Base-by-base conservation (phyloP, 2,329 filamentous ascomycete species). In the Aspergillus piperis region DNA sequence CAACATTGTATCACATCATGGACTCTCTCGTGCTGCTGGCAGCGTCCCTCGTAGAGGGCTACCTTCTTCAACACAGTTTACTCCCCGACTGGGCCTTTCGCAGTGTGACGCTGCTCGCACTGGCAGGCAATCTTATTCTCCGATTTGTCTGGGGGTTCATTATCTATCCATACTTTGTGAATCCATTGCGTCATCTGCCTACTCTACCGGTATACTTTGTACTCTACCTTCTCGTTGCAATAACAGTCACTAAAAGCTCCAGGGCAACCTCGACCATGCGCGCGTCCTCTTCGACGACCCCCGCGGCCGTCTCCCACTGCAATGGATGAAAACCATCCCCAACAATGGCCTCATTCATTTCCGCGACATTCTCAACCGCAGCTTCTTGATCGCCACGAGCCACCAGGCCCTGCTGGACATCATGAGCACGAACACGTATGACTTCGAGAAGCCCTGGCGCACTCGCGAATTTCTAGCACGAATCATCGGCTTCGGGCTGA, bases 331-430 rank as follows among this genome's bases (percentile, higher is more conserved):
- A 47, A 78, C 70, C 6, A 75, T 85, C 11, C 81, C 81, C 2
- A 85, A 86, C 62, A 81, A 85, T 52, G 84, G 84, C 1, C 72
- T 86, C 4, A 78, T 86, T 41, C 77, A 81, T 62, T 84, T 85
- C 65, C 76, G 77, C 17, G 78, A 80, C 66, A 69, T 77, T 44
- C 77, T 84, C 67, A 81, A 82, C 58, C 64, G 64, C 11, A 70
- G 66, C 36, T 66, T 67, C 39, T 62, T 75, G 5, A 23, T 76
- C 5, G 65, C 69, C 1, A 76, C 74, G 0, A 76, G 68, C 44
- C 74, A 75, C 50, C 70, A 75, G 51, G 78, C 80, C 2, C 64
- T 84, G 5, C 73, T 80, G n/a, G 83, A 84, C 38, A 74, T 85
- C 10, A 77, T 85, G 58, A 82, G 82, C 39, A 78, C 81, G 42